A percentile compares a stretch with the other conserved stretches of the same genome.
Conservation (phyloP, 1,284 basidiomycete genomes). For the Naganishia sp. region DNA sequence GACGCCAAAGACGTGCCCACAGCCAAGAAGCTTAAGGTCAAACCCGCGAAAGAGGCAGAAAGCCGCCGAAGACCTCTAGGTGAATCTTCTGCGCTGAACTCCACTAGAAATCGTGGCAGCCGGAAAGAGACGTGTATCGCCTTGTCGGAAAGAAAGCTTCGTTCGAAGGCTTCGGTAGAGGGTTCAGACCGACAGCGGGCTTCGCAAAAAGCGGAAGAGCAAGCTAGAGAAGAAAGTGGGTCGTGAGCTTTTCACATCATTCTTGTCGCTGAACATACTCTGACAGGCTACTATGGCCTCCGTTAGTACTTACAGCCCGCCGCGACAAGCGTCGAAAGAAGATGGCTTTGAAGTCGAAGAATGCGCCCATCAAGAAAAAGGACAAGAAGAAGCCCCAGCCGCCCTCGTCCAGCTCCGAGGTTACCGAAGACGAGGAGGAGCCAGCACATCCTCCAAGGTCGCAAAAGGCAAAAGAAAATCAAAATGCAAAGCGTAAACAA, state of each 20-base stretch:
- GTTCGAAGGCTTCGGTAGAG: background rate
- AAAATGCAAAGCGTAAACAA: no score
- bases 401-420: background rate
- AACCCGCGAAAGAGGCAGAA: no score
- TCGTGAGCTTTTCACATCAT: background rate
- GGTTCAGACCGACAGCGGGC: background rate
- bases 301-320: constrained; percentile 11
- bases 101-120: background rate
- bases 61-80: background rate
- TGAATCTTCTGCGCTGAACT: constrained; percentile 2
- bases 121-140: no score
- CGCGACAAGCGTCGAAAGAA: constrained; percentile 7
- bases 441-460: background rate
- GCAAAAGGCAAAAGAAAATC: no score
- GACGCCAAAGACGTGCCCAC: no score
- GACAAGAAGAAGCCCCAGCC: no score
- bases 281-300: constrained; percentile 12
- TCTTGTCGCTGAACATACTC: constrained; percentile 8
- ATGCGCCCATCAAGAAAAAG: background rate
- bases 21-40: no score
- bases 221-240: constrained; percentile 23
- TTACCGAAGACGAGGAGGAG: background rate
- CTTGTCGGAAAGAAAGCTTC: no score
- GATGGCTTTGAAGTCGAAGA: constrained; percentile 5
- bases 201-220: constrained; percentile 1